A percentile compares a stretch with the other conserved stretches of the same genome.
Conservation (phyloP, 1,139 yeast species). For the Magnusiomyces paraingens region DNA sequence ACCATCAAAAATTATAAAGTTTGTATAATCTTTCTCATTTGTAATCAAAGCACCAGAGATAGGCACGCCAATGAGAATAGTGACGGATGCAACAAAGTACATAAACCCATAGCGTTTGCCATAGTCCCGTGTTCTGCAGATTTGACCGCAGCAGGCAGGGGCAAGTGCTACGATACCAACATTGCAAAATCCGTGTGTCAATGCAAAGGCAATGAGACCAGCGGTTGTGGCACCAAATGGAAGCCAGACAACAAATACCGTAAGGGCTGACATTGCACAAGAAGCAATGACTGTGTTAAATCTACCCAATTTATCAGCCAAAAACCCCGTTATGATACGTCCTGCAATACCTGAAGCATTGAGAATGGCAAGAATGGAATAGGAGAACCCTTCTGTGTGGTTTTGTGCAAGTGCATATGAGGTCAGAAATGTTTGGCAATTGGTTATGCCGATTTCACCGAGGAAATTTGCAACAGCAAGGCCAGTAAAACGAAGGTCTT, state of each 20-base stretch:
- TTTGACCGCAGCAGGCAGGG: constrained; percentile 47
- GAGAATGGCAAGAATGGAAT: constrained; percentile 39
- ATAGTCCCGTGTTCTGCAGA: constrained; percentile 44
- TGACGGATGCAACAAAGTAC: constrained; percentile 41
- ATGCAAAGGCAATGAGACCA: constrained; percentile 43
- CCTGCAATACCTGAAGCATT: constrained; percentile 46
- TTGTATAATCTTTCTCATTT: constrained; percentile 30
- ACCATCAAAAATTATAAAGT: constrained; percentile 38
- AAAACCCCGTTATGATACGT: constrained; percentile 41
- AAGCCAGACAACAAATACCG: constrained; percentile 42
- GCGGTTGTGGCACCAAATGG: constrained; percentile 40
- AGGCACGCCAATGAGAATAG: constrained; percentile 44
- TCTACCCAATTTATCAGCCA: constrained; percentile 46
- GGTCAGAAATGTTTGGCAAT: constrained; percentile 46
- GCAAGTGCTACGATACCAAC: constrained; percentile 45
- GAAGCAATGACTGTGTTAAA: constrained; percentile 48
- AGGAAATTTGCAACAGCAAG: constrained; percentile 41
- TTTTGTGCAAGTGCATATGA: constrained; percentile 44
- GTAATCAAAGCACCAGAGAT: constrained; percentile 46
- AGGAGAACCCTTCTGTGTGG: constrained; percentile 38
- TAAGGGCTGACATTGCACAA: constrained; percentile 34
- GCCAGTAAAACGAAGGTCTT: constrained; percentile 38
- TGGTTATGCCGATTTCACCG: constrained; percentile 44
- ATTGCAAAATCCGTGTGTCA: constrained; percentile 46
- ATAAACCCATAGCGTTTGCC: constrained; percentile 46